phyloP scores from a whole-genome alignment of 768 basidiomycete species.

The Lactarius evosmus region DNA sequence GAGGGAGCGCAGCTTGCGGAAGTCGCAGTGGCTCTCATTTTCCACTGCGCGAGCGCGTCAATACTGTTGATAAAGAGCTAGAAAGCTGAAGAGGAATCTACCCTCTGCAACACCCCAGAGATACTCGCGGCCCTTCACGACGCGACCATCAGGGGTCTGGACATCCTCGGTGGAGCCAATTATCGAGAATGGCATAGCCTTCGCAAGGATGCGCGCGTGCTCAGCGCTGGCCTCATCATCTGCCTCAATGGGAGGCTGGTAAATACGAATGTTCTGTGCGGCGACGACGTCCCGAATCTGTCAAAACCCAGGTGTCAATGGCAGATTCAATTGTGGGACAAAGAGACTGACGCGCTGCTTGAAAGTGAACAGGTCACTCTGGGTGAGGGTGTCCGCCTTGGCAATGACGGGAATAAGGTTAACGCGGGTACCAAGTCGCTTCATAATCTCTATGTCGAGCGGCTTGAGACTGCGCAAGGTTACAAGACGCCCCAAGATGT shows the following conservation, averaged over 20 bases:
- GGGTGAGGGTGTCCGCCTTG: conserved; percentile 96
- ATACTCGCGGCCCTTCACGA: conserved; percentile 97
- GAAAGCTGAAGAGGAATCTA: conserved; percentile 35
- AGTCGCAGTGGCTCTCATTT: conserved; percentile 99
- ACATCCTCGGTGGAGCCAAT: conserved; percentile 97
- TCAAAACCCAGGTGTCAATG: neutral
- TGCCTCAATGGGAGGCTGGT: conserved; percentile 86
- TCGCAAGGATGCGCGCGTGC: conserved; percentile 80
- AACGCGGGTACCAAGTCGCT: conserved; percentile 95
- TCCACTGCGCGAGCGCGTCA: conserved; percentile 57
- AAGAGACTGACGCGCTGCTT: conserved; percentile 75
- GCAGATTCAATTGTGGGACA: conserved; percentile 19
- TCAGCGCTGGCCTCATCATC: conserved; percentile 87
- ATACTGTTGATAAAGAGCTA: neutral
- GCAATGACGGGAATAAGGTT: conserved; percentile 97
- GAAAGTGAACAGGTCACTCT: conserved; percentile 86
- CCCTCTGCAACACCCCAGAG: conserved; percentile 99
- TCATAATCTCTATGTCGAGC: conserved; percentile 99
- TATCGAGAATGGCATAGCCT: conserved; percentile 97
- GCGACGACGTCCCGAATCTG: conserved; percentile 86
- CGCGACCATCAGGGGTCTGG: conserved; percentile 81
- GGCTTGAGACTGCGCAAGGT: conserved; percentile 72
- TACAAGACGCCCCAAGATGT: neutral
- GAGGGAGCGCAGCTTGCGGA: conserved; percentile 93
- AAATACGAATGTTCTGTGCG: conserved; percentile 93